These are phyloP conservation scores for Leccinum solheimii DNA, from an alignment of 1,284 basidiomycete species.

Conservation along the genomic window DNA sequence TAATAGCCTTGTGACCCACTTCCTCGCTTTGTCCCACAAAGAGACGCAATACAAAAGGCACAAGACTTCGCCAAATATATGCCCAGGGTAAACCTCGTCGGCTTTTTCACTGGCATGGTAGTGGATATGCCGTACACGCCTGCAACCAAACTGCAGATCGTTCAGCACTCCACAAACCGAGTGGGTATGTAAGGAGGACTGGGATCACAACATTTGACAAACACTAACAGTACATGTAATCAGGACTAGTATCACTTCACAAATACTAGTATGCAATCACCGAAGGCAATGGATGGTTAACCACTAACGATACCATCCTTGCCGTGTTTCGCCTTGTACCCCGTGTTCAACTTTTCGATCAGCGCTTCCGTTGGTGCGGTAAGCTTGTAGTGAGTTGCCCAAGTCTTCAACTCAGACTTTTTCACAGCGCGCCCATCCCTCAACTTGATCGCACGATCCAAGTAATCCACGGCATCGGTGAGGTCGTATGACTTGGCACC, in stretches of 20 bases:
- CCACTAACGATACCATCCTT: constrained; percentile 3
- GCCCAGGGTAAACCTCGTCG: background rate
- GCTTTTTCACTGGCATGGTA: too few species aligned
- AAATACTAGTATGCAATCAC: background rate
- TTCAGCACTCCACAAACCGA: background rate
- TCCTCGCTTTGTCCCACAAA: background rate
- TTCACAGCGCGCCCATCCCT: constrained; percentile 6
- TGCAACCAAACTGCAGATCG: background rate
- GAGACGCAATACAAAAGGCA: background rate
- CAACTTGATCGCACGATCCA: constrained; percentile 2
- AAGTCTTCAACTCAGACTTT: constrained; percentile 5
- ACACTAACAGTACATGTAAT: background rate
- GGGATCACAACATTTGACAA: background rate
- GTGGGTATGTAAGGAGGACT: background rate
- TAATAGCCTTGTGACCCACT: background rate
- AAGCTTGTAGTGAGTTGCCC: constrained; percentile 6
- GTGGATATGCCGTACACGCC: too few species aligned
- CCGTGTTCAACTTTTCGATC: background rate
- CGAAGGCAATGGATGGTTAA: background rate
- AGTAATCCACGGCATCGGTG: constrained; percentile 8
- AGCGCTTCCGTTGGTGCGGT: background rate
- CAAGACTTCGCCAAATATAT: background rate
- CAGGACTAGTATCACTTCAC: background rate
- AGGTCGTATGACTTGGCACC: constrained; percentile 12
- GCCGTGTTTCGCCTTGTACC: constrained; percentile 3